These are phyloP conservation scores for Dittrichia graveolens DNA, from an alignment of 129 eudicot species.

Conservation along the genomic window DNA sequence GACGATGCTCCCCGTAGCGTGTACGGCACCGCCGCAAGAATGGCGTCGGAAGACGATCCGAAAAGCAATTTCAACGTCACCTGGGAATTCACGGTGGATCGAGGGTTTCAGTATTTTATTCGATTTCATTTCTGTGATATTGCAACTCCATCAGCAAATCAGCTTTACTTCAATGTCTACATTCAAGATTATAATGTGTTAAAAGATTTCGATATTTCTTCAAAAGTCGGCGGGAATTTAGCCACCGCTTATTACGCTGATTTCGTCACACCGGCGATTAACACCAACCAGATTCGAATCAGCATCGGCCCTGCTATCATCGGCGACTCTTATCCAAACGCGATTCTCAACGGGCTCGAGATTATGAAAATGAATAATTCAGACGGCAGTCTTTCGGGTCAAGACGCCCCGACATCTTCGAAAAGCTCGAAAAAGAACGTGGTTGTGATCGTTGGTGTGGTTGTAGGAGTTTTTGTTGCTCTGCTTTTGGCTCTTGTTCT, in stretches of 20 bases:
- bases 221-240: constrained; percentile 15
- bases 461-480: constrained; percentile 46
- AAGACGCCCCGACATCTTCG: constrained; percentile 19
- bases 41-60: constrained; percentile 53
- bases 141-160: constrained; percentile 42
- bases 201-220: constrained; percentile 46
- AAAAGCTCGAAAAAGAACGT: constrained; percentile 47
- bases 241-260: constrained; percentile 54
- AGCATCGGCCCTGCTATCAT: constrained; percentile 62
- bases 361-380: constrained; percentile 73
- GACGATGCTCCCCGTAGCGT: constrained; percentile 71
- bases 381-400: constrained; percentile 57
- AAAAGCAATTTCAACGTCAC: constrained; percentile 69
- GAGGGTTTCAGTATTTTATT: constrained; percentile 61
- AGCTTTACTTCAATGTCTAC: constrained; percentile 64
- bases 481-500: constrained; percentile 43
- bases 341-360: constrained; percentile 81
- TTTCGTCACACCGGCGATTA: constrained; percentile 43
- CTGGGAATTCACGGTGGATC: constrained; percentile 72
- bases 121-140: constrained; percentile 87
- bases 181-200: constrained; percentile 41
- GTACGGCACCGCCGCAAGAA: constrained; percentile 58
- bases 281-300: constrained; percentile 35
- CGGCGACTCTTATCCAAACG: constrained; percentile 43
- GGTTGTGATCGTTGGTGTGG: constrained; percentile 61